Base-by-base conservation (phyloP, 257 asterid species). In the Paulownia fortunei region DNA sequence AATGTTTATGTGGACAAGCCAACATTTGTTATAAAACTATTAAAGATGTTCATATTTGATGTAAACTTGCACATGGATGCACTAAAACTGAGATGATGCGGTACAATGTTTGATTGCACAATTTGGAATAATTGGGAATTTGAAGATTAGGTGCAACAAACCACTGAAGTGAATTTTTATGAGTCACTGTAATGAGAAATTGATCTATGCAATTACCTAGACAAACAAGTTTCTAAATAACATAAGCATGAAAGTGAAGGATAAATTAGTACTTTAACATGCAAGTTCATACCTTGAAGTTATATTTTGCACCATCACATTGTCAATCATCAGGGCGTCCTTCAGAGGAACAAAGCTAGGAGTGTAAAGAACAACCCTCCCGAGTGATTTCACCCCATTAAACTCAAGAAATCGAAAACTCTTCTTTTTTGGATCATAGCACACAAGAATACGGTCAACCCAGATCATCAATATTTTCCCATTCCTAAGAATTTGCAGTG, bases 401-500 rank as follows among this genome's bases (percentile, higher is more conserved):
- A 60, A 60, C 41, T 30, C 66, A 60, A 60, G n/a, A 26, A 12
- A 24, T 5, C 66, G 36, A 60, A 60, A 26, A 26, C 21, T 15
- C 66, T 60, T 60, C 19, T 13, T 60, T 60, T 60, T 26, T 7
- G 66, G 66, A 60, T 60, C 41, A 26, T 60, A 24, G 36, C 66
- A 60, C 41, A 60, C 66, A 26, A 60, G 39, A 60, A 4, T 8
- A 11, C 3, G 3, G 9, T 26, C 66, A 11, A 8, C 5, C 66
- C 66, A 60, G 1, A 60, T 60, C 66, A 60, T 60, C 66, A 60
- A 60, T 60, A 60, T 60, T 60, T 60, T 23, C 16, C 66, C 66
- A 60, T 30, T 27, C 0, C 41, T 12, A 13, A 60, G 66, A 12
- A 9, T 12, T 26, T 60, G 41, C 41, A 60, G 41, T 3, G 66